Percentiles rank a stretch among this genome's conserved stretches.
Conservation (phyloP, 2,329 filamentous ascomycete genomes). For the Alternaria rosae region DNA sequence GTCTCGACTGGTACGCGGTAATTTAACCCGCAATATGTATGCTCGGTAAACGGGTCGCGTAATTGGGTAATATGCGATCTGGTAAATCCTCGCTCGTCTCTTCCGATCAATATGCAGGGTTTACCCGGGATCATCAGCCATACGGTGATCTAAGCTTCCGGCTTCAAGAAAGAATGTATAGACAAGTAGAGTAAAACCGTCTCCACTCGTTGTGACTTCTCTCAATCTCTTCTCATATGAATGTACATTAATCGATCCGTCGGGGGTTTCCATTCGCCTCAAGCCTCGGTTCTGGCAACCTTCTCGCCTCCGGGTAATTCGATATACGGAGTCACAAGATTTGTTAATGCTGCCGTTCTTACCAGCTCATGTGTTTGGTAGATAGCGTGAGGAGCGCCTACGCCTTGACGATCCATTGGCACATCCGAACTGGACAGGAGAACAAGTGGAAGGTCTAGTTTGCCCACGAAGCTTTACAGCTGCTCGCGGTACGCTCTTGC, state of each 20-base stretch:
- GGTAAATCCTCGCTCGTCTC: conserved; percentile 21
- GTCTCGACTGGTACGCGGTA: conserved; percentile 42
- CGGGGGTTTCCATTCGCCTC: conserved; percentile 14
- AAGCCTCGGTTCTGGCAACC: conserved; percentile 7
- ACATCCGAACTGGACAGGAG: background rate
- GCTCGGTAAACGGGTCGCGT: conserved; percentile 38
- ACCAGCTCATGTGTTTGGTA: background rate
- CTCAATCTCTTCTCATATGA: conserved; percentile 27
- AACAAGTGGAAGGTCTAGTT: background rate
- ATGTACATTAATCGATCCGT: conserved; percentile 31
- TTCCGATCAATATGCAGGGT: conserved; percentile 34
- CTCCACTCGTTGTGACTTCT: conserved; percentile 13
- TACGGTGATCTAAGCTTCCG: conserved; percentile 15
- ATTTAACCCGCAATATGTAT: conserved; percentile 36
- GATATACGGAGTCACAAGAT: conserved; percentile 12
- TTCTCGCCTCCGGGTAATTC: conserved; percentile 24
- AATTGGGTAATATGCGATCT: conserved; percentile 43
- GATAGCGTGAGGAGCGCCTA: conserved; percentile 5
- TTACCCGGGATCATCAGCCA: conserved; percentile 24
- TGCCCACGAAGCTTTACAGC: background rate
- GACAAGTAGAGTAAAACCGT: conserved; percentile 14
- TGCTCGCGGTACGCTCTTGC: background rate
- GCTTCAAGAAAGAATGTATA: conserved; percentile 12
- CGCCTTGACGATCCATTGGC: background rate
- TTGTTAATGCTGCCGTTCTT: background rate